Percentiles rank a stretch among this genome's conserved stretches.
phyloP scores from a whole-genome alignment of 257 asterid genomes.

The Solanum dulcamara region DNA sequence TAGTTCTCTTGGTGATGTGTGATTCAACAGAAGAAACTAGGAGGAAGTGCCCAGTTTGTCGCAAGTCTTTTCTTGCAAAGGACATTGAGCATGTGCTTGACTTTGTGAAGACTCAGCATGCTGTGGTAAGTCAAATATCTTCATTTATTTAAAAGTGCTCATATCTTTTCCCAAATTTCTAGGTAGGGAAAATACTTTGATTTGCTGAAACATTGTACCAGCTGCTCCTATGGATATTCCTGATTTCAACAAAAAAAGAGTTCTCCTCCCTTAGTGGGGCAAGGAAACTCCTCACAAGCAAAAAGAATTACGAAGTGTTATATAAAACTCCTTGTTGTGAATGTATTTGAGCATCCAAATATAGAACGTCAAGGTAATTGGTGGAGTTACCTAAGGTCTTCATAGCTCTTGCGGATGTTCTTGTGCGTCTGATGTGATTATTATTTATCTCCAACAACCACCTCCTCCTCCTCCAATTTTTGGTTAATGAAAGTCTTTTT shows the following conservation, averaged over 20 bases:
- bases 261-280: background rate
- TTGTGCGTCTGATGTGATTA: background rate
- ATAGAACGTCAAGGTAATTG: background rate
- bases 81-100: constrained; percentile 76
- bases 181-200: background rate
- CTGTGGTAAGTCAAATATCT: background rate
- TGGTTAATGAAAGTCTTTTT: background rate
- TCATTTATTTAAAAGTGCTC: background rate
- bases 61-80: constrained; percentile 63
- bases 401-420: background rate
- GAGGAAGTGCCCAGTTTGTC: constrained; percentile 79
- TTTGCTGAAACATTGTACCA: background rate
- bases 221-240: background rate
- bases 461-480: background rate
- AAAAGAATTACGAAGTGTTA: background rate
- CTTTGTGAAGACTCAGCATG: constrained; percentile 45
- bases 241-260: background rate
- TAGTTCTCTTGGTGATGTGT: constrained; percentile 22
- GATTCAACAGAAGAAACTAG: constrained; percentile 35
- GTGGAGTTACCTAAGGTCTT: background rate
- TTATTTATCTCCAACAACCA: background rate
- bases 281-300: background rate
- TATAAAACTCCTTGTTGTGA: background rate
- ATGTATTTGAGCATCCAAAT: background rate
- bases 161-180: background rate